Evolutionary conservation across 1,284 basidiomycete species (phyloP).

Genomic region (Leccinum pachyderme): DNA sequence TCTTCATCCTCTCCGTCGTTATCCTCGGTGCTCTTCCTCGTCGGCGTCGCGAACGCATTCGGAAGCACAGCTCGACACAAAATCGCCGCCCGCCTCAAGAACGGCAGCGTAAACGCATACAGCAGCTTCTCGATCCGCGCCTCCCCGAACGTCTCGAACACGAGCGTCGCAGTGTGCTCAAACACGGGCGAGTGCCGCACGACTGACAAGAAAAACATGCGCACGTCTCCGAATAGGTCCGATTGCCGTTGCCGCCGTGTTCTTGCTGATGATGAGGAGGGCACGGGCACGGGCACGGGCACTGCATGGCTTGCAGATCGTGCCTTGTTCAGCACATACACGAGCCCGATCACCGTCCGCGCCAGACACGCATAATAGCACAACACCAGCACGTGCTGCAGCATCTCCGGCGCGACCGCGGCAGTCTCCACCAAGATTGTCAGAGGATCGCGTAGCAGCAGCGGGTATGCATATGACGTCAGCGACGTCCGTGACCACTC

Average conservation of each 20-base stretch:
- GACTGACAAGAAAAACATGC: conserved; percentile 84
- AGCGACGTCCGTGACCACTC: conserved; percentile 85
- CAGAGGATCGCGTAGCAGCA: conserved; percentile 85
- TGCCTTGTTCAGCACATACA: conserved; percentile 75
- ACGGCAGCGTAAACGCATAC: conserved; percentile 89
- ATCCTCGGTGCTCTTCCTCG: conserved; percentile 17
- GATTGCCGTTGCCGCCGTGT: conserved; percentile 23
- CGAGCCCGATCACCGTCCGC: conserved; percentile 78
- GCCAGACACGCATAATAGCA: conserved; percentile 89
- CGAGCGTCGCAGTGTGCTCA: conserved; percentile 74
- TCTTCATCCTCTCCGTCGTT: not conserved
- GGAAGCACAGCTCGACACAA: conserved; percentile 79
- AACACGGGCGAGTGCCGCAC: conserved; percentile 77
- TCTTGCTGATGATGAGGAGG: not conserved
- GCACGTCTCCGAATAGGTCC: conserved; percentile 72
- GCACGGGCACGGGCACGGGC: conserved; percentile 17
- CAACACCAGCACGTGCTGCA: conserved; percentile 81
- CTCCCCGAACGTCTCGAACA: conserved; percentile 76
- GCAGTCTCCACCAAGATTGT: conserved; percentile 86
- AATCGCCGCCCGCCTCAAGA: conserved; percentile 89
- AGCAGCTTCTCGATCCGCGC: conserved; percentile 83
- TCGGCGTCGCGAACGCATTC: conserved; percentile 48
- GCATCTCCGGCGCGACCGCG: conserved; percentile 82
- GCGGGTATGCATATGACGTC: conserved; percentile 71
- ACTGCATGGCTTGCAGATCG: conserved; percentile 45